Percentiles rank a stretch among this genome's conserved stretches.
Evolutionary conservation across 192 early-diverging fungal species (phyloP).

Genomic region (Mortierella alpina): DNA sequence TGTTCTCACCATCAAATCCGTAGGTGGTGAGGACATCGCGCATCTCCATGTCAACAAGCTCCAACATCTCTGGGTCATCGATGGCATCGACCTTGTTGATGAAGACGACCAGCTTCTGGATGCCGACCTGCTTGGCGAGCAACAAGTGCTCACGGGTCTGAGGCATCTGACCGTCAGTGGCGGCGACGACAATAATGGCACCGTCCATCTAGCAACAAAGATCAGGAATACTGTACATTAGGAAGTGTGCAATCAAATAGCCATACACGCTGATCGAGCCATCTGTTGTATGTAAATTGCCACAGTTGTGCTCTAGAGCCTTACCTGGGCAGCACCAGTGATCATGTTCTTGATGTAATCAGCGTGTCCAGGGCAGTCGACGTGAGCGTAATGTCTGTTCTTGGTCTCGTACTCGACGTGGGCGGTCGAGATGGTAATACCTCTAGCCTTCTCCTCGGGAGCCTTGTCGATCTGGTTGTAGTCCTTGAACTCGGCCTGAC

Average conservation of each 20-base stretch:
- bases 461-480: constrained; percentile 99
- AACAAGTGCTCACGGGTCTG: constrained; percentile 99
- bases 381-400: constrained; percentile 93
- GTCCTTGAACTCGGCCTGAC: constrained; percentile 91
- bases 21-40: constrained; percentile 93
- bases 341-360: constrained; percentile 99
- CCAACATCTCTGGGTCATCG: constrained; percentile 97
- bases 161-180: constrained; percentile 98
- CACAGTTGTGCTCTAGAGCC: neutral
- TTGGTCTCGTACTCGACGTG: constrained; percentile 97
- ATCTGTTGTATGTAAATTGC: neutral
- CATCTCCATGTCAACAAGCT: constrained; percentile 99
- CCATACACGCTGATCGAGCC: neutral
- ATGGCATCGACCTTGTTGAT: constrained; percentile 99
- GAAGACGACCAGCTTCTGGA: constrained; percentile 93
- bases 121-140: constrained; percentile 95
- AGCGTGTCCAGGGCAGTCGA: constrained; percentile 98
- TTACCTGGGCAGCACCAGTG: constrained; percentile 95
- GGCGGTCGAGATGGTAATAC: constrained; percentile 97
- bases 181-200: constrained; percentile 98
- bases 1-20: constrained; percentile 91
- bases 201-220: constrained; percentile 81
- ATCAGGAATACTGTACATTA: neutral
- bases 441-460: constrained; percentile 96
- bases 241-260: neutral